phyloP scores from a whole-genome alignment of 163 green algal species.

The Volvox carteri region DNA sequence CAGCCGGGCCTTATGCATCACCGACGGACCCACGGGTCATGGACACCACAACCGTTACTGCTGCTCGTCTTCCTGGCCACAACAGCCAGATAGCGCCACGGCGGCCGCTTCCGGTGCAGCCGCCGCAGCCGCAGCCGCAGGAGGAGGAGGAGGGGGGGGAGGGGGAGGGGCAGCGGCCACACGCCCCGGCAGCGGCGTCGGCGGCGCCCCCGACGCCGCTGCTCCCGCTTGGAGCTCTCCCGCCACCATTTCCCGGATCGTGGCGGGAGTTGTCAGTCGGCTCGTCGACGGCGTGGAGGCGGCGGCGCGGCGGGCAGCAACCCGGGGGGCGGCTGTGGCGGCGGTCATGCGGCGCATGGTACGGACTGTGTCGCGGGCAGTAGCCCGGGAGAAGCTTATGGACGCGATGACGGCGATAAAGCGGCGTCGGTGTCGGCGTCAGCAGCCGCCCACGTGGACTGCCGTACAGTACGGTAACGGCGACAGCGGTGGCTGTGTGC shows the following conservation, averaged over 20 bases:
- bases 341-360: constrained; percentile 30
- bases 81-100: background rate
- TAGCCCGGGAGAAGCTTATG: background rate
- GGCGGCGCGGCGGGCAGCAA: background rate
- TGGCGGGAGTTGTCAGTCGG: background rate
- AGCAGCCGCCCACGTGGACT: too few relatives aligned
- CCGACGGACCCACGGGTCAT: constrained; percentile 20
- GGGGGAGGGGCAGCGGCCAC: too few relatives aligned
- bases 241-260: too few relatives aligned
- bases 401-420: too few relatives aligned
- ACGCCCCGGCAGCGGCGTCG: background rate
- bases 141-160: background rate
- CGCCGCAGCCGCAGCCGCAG: background rate
- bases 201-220: constrained; percentile 3
- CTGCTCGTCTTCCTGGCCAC: background rate
- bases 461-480: too few relatives aligned
- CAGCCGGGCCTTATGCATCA: constrained; percentile 48
- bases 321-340: constrained; percentile 11
- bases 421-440: too few relatives aligned
- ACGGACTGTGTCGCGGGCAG: constrained; percentile 26
- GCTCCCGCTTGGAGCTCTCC: too few relatives aligned
- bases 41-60: background rate
- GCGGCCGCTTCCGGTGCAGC: background rate
- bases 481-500: too few relatives aligned
- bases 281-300: constrained; percentile 24